These are phyloP conservation scores for Senna siamea DNA, from an alignment of 306 rosid species.

Conservation along the genomic window DNA sequence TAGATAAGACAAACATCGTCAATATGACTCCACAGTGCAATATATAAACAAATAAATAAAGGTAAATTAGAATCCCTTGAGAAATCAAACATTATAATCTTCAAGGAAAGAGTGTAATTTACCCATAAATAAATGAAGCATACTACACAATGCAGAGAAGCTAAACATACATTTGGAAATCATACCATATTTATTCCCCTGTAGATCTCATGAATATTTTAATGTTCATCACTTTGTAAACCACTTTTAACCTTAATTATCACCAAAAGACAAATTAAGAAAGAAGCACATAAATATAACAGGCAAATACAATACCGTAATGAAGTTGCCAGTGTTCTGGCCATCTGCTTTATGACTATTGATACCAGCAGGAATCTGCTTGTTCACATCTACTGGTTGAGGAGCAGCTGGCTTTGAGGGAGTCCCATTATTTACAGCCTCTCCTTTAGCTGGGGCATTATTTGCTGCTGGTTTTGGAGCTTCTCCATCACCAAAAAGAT, in stretches of 20 bases:
- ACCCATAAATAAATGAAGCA: not conserved
- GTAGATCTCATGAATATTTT: not conserved
- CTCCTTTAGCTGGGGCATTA: conserved; percentile 56
- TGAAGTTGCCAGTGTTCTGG: conserved; percentile 95
- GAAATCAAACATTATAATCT: too few relatives aligned
- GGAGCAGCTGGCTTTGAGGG: conserved; percentile 61
- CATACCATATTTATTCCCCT: conserved; percentile 1
- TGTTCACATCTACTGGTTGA: not conserved
- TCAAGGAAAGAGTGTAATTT: too few relatives aligned
- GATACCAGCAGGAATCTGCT: conserved; percentile 88
- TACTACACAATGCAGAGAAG: not conserved
- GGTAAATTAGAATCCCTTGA: too few relatives aligned
- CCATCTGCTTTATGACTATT: conserved; percentile 85
- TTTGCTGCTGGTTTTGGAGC: conserved; percentile 66
- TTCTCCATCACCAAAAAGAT: conserved; percentile 94
- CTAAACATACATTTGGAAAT: not conserved
- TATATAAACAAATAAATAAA: not conserved
- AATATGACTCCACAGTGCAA: not conserved
- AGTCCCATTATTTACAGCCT: conserved; percentile 52
- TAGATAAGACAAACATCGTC: not conserved
- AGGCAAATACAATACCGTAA: conserved; percentile 63
- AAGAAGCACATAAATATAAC: conserved; percentile 26
- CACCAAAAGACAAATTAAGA: conserved; percentile 13
- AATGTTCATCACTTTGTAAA: conserved; percentile 6
- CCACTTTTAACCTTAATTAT: conserved; percentile 3